Evolutionary conservation across 2,329 filamentous ascomycete species (phyloP).

Genomic region (Nemania bipapillata): DNA sequence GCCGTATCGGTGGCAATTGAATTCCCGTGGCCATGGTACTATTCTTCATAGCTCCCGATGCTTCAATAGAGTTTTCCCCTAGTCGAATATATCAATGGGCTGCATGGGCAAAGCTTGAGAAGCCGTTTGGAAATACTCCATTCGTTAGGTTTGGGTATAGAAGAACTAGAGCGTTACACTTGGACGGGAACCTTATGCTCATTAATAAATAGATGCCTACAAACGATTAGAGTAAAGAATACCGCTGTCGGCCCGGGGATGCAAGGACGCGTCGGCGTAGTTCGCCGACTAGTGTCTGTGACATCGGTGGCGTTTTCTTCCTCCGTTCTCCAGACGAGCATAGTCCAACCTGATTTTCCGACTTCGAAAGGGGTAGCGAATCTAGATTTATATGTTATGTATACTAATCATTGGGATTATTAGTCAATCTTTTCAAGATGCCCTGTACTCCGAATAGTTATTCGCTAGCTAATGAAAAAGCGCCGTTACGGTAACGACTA

Average conservation of each 20-base stretch:
- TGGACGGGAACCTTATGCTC: neutral
- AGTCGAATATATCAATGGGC: neutral
- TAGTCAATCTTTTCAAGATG: neutral
- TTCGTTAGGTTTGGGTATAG: neutral
- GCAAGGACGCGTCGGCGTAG: neutral
- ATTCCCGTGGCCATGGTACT: neutral
- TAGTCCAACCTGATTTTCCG: neutral
- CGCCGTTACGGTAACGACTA: too few relatives aligned
- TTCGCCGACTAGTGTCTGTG: constrained; percentile 9
- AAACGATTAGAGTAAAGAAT: neutral
- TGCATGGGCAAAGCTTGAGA: neutral
- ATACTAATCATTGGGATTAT: neutral
- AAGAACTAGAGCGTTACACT: neutral
- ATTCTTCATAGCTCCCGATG: neutral
- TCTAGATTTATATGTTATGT: neutral
- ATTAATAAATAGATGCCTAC: constrained; percentile 12
- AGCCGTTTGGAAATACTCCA: neutral
- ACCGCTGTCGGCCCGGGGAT: constrained; percentile 15
- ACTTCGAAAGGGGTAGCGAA: neutral
- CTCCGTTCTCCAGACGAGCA: neutral
- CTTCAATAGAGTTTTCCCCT: neutral
- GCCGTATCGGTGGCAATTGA: neutral
- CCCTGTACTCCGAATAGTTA: neutral
- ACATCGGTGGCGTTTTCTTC: constrained; percentile 1
- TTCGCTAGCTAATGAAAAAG: neutral